Base-by-base conservation (phyloP, 2,329 filamentous ascomycete species). In the Herpomyces periplanetae region DNA sequence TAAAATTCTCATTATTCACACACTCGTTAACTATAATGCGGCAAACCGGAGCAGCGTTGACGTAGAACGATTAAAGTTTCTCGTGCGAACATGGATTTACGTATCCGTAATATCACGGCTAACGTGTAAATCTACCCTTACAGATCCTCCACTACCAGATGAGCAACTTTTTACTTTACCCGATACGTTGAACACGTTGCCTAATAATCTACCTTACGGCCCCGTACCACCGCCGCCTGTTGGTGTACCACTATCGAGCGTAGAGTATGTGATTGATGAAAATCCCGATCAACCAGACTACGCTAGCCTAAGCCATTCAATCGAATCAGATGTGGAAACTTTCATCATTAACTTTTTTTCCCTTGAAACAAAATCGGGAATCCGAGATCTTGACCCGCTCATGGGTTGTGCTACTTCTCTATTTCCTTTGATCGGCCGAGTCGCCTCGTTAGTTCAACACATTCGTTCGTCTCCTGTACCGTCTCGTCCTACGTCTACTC, bases 11-110 rank as follows among this genome's bases (percentile, higher is more conserved):
- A 49, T 65, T 8, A 9, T 10, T 17, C 14, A 9, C n/a, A 15
- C 14, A 7, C 8, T 15, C n/a, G 14, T 8, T n/a, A 9, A 15
- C 8, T 10, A 12, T 17, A 8, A 10, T 8, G 21, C 47, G 51
- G 19, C 48, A 51, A 28, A 51, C 54, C 3, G 34, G 63, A 10
- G 34, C 37, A 34, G 4, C 26, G 31, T 3, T 35, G 35, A 53
- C 17, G 32, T 51, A 6, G 38, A 43, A 15, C 40, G 55, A 4
- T 37, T 65, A 10, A 51, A 51, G 21, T 65, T 65, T 27, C 39
- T 66, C 8, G 60, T 55, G 36, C 64, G 63, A 29, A 54, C 52
- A 3, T 65, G 56, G 53, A 45, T 64, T 4, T 66, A 65, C 28
- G 59, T 64, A 48, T 57, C 64, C 31, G 60, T 65, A 11, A 57